Evolutionary conservation across 805 yeast species (phyloP).

Genomic region (Metschnikowia shivogae): DNA sequence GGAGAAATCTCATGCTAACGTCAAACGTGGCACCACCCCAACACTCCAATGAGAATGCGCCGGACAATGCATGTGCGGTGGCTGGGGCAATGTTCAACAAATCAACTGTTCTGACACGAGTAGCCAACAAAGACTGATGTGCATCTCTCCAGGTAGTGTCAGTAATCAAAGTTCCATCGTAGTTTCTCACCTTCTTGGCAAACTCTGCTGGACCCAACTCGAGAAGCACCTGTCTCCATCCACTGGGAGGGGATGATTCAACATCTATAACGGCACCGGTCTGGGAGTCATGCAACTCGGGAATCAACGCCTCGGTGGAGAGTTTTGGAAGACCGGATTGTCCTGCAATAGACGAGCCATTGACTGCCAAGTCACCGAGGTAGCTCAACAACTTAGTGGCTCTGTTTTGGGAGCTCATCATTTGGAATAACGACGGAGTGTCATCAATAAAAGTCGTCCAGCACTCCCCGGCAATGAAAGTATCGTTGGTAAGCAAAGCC

Average conservation of each 20-base stretch:
- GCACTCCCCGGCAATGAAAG: constrained; percentile 80
- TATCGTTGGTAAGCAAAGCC: constrained; percentile 85
- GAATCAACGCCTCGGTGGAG: constrained; percentile 68
- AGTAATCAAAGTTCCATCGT: constrained; percentile 87
- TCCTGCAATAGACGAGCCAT: constrained; percentile 94
- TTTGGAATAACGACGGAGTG: constrained; percentile 91
- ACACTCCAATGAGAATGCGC: constrained; percentile 95
- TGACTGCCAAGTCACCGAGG: constrained; percentile 89
- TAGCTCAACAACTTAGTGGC: constrained; percentile 91
- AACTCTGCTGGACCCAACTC: constrained; percentile 85
- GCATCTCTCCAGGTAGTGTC: constrained; percentile 99
- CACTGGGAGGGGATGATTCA: constrained; percentile 51
- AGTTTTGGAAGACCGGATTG: constrained; percentile 91
- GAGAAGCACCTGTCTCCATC: constrained; percentile 89
- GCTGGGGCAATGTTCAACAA: constrained; percentile 87
- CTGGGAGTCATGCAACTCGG: constrained; percentile 58
- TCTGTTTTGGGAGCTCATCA: constrained; percentile 93
- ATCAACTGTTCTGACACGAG: constrained; percentile 95
- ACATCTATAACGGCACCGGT: constrained; percentile 62
- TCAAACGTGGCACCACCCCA: constrained; percentile 99
- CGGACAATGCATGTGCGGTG: constrained; percentile 83
- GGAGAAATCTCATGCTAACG: constrained; percentile 95
- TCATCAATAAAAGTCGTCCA: constrained; percentile 99
- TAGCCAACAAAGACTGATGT: constrained; percentile 94
- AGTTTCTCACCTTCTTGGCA: constrained; percentile 79